phyloP scores from a whole-genome alignment of 345 rosid genomes.

The Euphorbia peplus region DNA sequence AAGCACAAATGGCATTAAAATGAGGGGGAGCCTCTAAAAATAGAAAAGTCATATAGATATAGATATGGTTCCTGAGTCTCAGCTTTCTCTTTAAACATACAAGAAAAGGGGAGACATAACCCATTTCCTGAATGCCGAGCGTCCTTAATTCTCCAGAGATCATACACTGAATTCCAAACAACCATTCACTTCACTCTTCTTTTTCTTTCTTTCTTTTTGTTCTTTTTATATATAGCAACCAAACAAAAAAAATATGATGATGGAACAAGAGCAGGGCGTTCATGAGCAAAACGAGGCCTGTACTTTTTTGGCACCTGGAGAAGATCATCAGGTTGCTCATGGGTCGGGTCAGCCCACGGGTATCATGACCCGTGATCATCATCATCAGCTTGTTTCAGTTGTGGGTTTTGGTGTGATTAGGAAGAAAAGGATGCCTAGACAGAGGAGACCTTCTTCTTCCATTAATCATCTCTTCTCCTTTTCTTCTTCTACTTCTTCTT shows the following conservation, averaged over 20 bases:
- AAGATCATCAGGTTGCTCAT: constrained; percentile 25
- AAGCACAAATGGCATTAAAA: constrained; percentile 58
- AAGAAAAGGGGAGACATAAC: constrained; percentile 11
- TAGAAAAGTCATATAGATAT: constrained; percentile 38
- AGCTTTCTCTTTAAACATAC: constrained; percentile 27
- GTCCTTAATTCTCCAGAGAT: constrained; percentile 49
- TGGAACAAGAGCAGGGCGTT: no score
- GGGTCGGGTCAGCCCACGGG: constrained; percentile 36
- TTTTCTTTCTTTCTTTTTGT: background rate
- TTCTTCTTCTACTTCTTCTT: constrained; percentile 22
- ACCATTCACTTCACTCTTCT: constrained; percentile 6
- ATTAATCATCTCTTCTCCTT: constrained; percentile 40
- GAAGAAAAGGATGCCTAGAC: constrained; percentile 90
- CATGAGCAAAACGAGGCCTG: constrained; percentile 58
- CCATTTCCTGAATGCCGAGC: constrained; percentile 76
- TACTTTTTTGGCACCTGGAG: constrained; percentile 59
- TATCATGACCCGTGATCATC: constrained; percentile 19
- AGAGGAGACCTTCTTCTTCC: constrained; percentile 66
- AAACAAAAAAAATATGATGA: constrained; percentile 26
- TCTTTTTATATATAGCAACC: background rate
- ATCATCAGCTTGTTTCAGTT: constrained; percentile 31
- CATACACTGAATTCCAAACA: constrained; percentile 36
- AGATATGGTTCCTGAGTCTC: background rate
- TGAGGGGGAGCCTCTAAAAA: constrained; percentile 37
- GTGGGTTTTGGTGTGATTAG: constrained; percentile 54